Evolutionary conservation across 2,329 filamentous ascomycete species (phyloP).

Genomic region (Scytalidium sp.): DNA sequence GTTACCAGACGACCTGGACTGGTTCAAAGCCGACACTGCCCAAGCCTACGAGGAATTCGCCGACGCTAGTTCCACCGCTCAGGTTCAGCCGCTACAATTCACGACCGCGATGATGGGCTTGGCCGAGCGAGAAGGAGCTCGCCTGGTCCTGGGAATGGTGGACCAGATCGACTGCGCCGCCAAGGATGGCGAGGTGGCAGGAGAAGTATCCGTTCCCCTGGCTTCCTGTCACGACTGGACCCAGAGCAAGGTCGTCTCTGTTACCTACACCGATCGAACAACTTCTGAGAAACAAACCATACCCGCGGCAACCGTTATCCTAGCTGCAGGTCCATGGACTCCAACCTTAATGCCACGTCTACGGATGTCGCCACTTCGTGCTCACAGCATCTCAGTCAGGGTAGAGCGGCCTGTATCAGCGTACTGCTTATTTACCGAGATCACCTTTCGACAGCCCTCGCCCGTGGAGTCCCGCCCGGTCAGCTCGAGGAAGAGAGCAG

Average conservation of each 20-base stretch:
- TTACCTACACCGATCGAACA: constrained; percentile 51
- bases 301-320: constrained; percentile 37
- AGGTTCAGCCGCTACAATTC: constrained; percentile 88
- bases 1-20: constrained; percentile 71
- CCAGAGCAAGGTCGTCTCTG: constrained; percentile 41
- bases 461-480: constrained; percentile 28
- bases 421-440: constrained; percentile 80
- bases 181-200: constrained; percentile 41
- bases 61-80: constrained; percentile 63
- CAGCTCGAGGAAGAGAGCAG: constrained; percentile 50
- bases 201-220: constrained; percentile 34
- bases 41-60: constrained; percentile 76
- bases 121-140: constrained; percentile 64
- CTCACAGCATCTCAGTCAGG: constrained; percentile 62
- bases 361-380: constrained; percentile 53
- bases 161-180: constrained; percentile 11
- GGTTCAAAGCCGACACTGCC: constrained; percentile 68
- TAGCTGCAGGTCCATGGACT: constrained; percentile 55
- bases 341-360: constrained; percentile 51
- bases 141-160: constrained; percentile 41
- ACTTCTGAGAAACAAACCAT: constrained; percentile 42
- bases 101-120: constrained; percentile 77
- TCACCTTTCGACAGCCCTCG: constrained; percentile 59
- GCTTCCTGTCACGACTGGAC: constrained; percentile 48
- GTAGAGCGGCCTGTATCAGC: constrained; percentile 56